Evolutionary conservation across 306 rosid species (phyloP).

Genomic region (Pachyrhizus erosus): DNA sequence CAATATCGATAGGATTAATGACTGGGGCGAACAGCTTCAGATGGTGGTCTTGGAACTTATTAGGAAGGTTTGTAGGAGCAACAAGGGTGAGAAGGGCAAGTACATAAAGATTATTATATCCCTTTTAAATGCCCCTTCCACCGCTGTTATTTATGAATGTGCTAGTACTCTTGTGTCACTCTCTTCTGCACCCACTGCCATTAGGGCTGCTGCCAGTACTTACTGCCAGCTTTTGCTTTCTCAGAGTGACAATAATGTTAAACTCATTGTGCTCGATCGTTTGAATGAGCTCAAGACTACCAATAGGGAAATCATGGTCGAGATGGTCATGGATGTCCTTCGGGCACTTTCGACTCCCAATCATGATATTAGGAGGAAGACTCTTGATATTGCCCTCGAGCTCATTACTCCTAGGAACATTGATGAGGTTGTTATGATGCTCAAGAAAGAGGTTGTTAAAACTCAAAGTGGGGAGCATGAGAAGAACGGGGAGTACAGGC

Average conservation of each 20-base stretch:
- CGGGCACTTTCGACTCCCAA: slow-evolving; percentile 87
- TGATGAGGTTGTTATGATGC: slow-evolving; percentile 93
- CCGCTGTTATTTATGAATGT: slow-evolving; percentile 92
- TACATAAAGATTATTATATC: slow-evolving; percentile 87
- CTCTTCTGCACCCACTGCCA: slow-evolving; percentile 93
- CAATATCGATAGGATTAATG: slow-evolving; percentile 72
- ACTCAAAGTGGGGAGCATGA: slow-evolving; percentile 95
- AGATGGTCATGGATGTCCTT: slow-evolving; percentile 92
- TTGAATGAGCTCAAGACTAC: slow-evolving; percentile 77
- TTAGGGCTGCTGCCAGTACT: slow-evolving; percentile 83
- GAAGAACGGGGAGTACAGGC: slow-evolving; percentile 97
- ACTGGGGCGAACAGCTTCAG: slow-evolving; percentile 93
- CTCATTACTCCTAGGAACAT: slow-evolving; percentile 82
- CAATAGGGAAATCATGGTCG: slow-evolving; percentile 89
- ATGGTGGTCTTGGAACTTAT: slow-evolving; percentile 90
- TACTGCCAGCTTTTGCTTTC: slow-evolving; percentile 84
- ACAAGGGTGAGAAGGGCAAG: slow-evolving; percentile 83
- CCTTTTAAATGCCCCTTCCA: slow-evolving; percentile 68
- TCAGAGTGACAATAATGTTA: slow-evolving; percentile 96
- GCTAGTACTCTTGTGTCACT: slow-evolving; percentile 89
- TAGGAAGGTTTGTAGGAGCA: slow-evolving; percentile 83
- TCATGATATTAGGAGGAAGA: slow-evolving; percentile 87
- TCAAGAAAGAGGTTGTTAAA: slow-evolving; percentile 94
- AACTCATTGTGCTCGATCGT: slow-evolving; percentile 87
- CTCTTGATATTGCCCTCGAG: slow-evolving; percentile 87